Percentiles rank a stretch among this genome's conserved stretches.
Evolutionary conservation across 176 grass and related monocot species (phyloP).

Genomic region (Areca catechu): DNA sequence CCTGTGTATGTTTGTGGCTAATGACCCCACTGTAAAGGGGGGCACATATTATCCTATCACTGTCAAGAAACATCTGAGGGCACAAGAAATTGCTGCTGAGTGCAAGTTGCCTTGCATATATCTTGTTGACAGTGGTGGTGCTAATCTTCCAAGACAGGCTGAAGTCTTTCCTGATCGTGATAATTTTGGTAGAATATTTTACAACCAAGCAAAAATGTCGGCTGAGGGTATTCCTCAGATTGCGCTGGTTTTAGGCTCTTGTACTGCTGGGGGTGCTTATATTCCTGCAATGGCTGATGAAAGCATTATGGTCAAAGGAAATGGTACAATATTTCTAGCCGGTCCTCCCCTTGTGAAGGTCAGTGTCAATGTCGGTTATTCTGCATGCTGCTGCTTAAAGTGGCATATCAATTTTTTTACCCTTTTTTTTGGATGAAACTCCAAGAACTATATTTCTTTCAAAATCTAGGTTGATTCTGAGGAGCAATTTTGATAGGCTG

Average conservation of each 20-base stretch:
- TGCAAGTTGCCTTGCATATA: conserved; percentile 93
- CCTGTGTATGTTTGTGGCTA: conserved; percentile 96
- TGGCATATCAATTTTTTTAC: conserved; percentile 2
- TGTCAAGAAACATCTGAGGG: conserved; percentile 88
- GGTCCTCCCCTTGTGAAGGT: conserved; percentile 98
- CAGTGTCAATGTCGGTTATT: conserved; percentile 13
- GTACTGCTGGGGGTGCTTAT: conserved; percentile 97
- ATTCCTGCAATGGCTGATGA: conserved; percentile 99
- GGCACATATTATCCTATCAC: conserved; percentile 95
- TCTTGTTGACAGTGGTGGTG: conserved; percentile 92
- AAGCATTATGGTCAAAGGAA: conserved; percentile 90
- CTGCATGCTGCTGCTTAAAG: conserved; percentile 13
- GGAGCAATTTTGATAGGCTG: conserved; percentile 54
- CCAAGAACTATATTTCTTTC: neutral
- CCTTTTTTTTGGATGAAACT: conserved; percentile 1
- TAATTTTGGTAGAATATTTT: conserved; percentile 98
- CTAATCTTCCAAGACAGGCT: conserved; percentile 90
- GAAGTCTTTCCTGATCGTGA: conserved; percentile 95
- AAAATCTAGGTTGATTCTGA: conserved; percentile 26
- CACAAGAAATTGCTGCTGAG: conserved; percentile 81
- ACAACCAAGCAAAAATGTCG: conserved; percentile 98
- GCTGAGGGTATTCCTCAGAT: conserved; percentile 82
- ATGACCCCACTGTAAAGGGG: conserved; percentile 92
- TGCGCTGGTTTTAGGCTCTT: conserved; percentile 88
- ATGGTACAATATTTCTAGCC: conserved; percentile 94